These are phyloP conservation scores for Lophiotrema nucula DNA, from an alignment of 495 filamentous ascomycete species.

Conservation along the genomic window DNA sequence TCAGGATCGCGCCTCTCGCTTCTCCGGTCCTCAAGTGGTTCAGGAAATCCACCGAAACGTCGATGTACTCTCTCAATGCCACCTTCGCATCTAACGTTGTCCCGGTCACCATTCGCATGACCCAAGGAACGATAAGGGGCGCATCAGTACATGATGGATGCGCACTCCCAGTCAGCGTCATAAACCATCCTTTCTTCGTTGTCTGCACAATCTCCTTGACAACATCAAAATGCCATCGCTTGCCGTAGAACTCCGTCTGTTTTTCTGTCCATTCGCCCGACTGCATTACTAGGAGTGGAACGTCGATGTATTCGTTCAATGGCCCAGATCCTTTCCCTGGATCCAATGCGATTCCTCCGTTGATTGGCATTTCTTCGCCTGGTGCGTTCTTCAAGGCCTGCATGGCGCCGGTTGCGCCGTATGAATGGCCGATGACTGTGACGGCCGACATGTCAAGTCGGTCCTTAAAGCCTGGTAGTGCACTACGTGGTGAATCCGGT, in stretches of 20 bases:
- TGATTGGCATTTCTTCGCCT: conserved; percentile 32
- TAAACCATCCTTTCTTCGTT: conserved; percentile 49
- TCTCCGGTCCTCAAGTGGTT: conserved; percentile 37
- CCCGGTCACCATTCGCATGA: conserved; percentile 51
- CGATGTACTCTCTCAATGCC: conserved; percentile 48
- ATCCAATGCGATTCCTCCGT: conserved; percentile 26
- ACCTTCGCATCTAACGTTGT: conserved; percentile 38
- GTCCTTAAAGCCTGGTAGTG: conserved; percentile 37
- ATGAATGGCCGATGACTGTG: conserved; percentile 53
- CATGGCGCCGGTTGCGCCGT: conserved; percentile 53
- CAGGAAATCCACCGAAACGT: conserved; percentile 48
- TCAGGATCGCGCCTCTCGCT: conserved; percentile 16
- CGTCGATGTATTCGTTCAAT: conserved; percentile 50
- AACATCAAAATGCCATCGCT: conserved; percentile 51
- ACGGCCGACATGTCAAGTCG: conserved; percentile 43
- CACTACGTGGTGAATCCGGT: conserved; percentile 31
- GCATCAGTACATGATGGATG: conserved; percentile 57
- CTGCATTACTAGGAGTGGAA: conserved; percentile 51
- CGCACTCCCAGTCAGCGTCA: conserved; percentile 49
- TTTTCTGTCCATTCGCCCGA: conserved; percentile 53
- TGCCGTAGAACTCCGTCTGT: conserved; percentile 48
- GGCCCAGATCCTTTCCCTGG: conserved; percentile 52
- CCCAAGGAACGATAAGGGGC: conserved; percentile 50
- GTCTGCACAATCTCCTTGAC: conserved; percentile 46
- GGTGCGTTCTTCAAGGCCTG: conserved; percentile 43